Percentiles rank a stretch among this genome's conserved stretches.
Evolutionary conservation across 768 basidiomycete species (phyloP).

Genomic region (Mycena haematopus): DNA sequence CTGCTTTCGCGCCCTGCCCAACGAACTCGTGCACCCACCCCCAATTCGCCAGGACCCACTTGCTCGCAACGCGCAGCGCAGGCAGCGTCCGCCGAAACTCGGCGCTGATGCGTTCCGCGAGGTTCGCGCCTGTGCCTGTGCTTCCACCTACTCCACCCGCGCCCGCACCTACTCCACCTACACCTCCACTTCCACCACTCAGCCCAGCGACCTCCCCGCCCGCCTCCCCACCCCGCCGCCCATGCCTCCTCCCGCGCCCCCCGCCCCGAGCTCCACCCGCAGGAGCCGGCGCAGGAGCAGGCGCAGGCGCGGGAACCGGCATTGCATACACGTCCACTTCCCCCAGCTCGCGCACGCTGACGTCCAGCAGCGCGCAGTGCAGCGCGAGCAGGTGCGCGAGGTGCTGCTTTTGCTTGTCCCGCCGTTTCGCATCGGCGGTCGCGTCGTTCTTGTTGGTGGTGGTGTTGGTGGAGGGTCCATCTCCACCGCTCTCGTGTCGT

Average conservation of each 20-base stretch:
- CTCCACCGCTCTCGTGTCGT: no score
- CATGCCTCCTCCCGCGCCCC: neutral
- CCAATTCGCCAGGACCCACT: constrained; percentile 85
- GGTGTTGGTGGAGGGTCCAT: no score
- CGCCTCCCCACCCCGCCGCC: neutral
- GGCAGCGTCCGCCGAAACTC: constrained; percentile 86
- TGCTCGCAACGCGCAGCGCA: constrained; percentile 83
- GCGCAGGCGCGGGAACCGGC: neutral
- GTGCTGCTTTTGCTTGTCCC: constrained; percentile 7
- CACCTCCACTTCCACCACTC: neutral
- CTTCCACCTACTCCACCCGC: constrained; percentile 44
- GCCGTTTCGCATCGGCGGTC: neutral
- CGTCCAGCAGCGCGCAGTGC: constrained; percentile 54
- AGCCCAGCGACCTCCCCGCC: neutral
- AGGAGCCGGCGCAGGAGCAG: neutral
- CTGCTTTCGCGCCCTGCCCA: neutral
- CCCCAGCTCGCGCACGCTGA: constrained; percentile 53
- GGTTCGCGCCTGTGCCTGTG: constrained; percentile 49
- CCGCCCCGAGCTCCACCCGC: neutral
- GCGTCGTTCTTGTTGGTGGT: neutral
- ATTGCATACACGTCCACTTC: constrained; percentile 35
- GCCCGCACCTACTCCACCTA: no score
- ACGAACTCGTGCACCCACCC: constrained; percentile 44
- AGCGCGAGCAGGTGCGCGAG: constrained; percentile 56
- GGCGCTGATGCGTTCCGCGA: constrained; percentile 86